phyloP scores from a whole-genome alignment of 495 filamentous ascomycete species.

The Poronia punctata region DNA sequence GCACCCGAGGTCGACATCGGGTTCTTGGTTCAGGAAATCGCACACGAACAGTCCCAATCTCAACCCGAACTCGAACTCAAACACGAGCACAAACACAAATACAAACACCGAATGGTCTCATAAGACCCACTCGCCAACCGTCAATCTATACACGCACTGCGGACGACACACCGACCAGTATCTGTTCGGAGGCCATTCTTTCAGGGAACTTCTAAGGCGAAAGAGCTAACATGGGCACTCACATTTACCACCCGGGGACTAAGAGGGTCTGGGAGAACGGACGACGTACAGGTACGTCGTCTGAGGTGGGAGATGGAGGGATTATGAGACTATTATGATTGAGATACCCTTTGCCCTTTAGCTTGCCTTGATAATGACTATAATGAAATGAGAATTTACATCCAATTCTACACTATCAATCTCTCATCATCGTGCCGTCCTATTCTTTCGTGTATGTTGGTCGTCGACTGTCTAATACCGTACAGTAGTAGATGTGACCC shows the following conservation, averaged over 20 bases:
- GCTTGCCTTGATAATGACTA: background rate
- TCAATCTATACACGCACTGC: slow-evolving; percentile 28
- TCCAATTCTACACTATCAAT: too few relatives aligned
- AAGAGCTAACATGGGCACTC: slow-evolving; percentile 13
- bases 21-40: slow-evolving; percentile 4
- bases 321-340: slow-evolving; percentile 4
- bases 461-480: too few relatives aligned
- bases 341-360: slow-evolving; percentile 7
- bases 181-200: slow-evolving; percentile 21
- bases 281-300: background rate
- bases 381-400: too few relatives aligned
- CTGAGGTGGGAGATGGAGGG: background rate
- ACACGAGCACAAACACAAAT: too few relatives aligned
- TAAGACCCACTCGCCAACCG: slow-evolving; percentile 22
- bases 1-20: background rate
- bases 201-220: slow-evolving; percentile 14
- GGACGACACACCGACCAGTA: slow-evolving; percentile 28
- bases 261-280: background rate
- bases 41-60: too few relatives aligned
- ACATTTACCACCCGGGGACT: too few relatives aligned
- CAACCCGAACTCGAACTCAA: too few relatives aligned
- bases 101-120: background rate
- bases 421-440: too few relatives aligned
- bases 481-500: too few relatives aligned
- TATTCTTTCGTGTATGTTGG: too few relatives aligned